Conservation (phyloP, 306 rosid genomes). For the Trifolium repens region DNA sequence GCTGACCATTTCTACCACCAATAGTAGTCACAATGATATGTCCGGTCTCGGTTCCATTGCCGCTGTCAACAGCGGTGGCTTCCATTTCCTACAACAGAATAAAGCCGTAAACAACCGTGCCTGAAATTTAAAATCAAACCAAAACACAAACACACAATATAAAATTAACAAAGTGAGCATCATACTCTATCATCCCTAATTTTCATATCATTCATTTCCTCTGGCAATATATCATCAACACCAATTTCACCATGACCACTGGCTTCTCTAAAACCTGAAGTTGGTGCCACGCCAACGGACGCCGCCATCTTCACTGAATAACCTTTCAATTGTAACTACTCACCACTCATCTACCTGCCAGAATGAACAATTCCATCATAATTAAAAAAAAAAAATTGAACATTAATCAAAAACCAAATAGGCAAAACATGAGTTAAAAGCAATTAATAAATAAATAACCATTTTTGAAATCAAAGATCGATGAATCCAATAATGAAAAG, state of each 20-base stretch:
- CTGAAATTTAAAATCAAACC: constrained; percentile 20
- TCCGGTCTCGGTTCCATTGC: constrained; percentile 94
- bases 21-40: constrained; percentile 95
- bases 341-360: constrained; percentile 63
- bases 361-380: constrained; percentile 33
- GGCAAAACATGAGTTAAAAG: constrained; percentile 15
- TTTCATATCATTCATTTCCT: constrained; percentile 97
- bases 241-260: constrained; percentile 66
- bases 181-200: constrained; percentile 91
- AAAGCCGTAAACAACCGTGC: constrained; percentile 23
- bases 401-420: constrained; percentile 6
- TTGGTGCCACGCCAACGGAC: constrained; percentile 81
- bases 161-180: neutral
- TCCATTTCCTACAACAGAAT: constrained; percentile 74
- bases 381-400: neutral
- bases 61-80: constrained; percentile 87
- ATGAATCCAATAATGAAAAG: constrained; percentile 9
- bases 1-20: constrained; percentile 96
- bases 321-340: constrained; percentile 37
- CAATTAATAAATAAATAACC: constrained; percentile 32
- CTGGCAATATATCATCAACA: constrained; percentile 80
- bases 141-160: neutral
- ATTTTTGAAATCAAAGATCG: constrained; percentile 22
- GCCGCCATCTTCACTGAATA: constrained; percentile 63
- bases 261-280: constrained; percentile 71